Evolutionary conservation across 1,284 basidiomycete species (phyloP), one percentile per base, ranked within the genome.

Genomic region (Sanghuangporus baumii): DNA sequence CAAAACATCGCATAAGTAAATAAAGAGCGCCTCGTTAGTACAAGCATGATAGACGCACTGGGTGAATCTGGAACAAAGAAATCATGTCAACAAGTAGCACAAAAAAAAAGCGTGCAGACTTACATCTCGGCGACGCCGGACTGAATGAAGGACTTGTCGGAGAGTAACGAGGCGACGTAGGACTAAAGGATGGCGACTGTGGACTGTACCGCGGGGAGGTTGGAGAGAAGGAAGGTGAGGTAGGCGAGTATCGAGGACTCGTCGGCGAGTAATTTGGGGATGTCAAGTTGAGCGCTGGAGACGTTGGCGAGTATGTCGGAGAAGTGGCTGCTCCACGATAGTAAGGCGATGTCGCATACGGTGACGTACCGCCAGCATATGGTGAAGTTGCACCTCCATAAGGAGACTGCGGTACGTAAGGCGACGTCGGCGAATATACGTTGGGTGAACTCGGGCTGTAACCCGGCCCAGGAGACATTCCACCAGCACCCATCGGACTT

Each of bases 211-310:
- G 82, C 12, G 90, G 91, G 9, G 88, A 91, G 0, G 93, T 91
- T 0, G 93, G 93, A 3, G 90, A 93, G 79, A 93, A 95, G 14
- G 89, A 88, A 0, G 91, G 92, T 1, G 89, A 92, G 0, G 91
- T 91, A 0, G 91, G 91, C 1, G 90, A 92, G 74, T 93, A 94
- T 26, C 86, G 81, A 34, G 93, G 93, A 67, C 91, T 94, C 1
- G 93, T 93, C 0, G 94, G 94, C 2, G 93, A 95, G 72, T 93
- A 94, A 16, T 86, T 86, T 3, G 91, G 92, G 11, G 89, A 91
- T 1, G 91, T 92, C 38, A 89, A 79, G 67, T 89, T 89, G 65
- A 93, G 84, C 7, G 84, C 84, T 11, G 91, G 91, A 6, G 88
- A 90, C 7, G 92, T 93, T 0, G 93, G 93, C 6, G 91, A 93